Evolutionary conservation across 129 eudicot genomes (phyloP), one percentile per base, ranked within the genome.

Genomic region (Artemisia tridentata): DNA sequence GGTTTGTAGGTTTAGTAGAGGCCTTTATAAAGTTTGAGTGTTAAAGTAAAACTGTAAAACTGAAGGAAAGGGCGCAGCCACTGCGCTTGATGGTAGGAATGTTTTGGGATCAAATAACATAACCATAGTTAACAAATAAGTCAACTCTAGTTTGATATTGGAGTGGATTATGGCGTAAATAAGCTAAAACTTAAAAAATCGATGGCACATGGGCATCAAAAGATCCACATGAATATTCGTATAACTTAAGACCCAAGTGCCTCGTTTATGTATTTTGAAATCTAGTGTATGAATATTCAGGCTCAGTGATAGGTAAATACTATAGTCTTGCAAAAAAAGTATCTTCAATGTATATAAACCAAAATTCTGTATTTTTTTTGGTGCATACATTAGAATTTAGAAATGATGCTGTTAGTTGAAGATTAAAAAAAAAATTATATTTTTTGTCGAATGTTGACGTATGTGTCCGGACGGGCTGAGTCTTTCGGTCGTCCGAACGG

Each of bases 141-240:
- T 54, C 38, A 69, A 34, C 52, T 54, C 0, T 49, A 54, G 74
- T 54, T 54, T 69, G 60, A 69, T 69, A 11, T 31, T 34, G 64
- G 74, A 52, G 64, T 50, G 38, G 49, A 63, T 53, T 69, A 54
- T 51, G 64, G 64, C 62, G 52, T 18, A 34, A 17, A 25, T 31
- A 18, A 29, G 64, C 74, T 15, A 52, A 52, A 12, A n/a, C 6
- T 4, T 15, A 16, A 18, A 6, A 68, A 54, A 12, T 54, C 55
- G 17, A 17, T 69, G 74, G 31, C 74, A 69, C 74, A 51, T 55
- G 74, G 29, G 65, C 64, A 55, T 34, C 65, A 31, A 34, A 16
- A 31, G 73, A 53, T 17, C 52, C 74, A 31, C 52, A 54, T 69
- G 12, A 1, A 15, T 5, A 29, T 62, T 23, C 41, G 38, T 18